Base-by-base conservation (phyloP, 371 early-diverging fungal genomes). In the Circinella minor region DNA sequence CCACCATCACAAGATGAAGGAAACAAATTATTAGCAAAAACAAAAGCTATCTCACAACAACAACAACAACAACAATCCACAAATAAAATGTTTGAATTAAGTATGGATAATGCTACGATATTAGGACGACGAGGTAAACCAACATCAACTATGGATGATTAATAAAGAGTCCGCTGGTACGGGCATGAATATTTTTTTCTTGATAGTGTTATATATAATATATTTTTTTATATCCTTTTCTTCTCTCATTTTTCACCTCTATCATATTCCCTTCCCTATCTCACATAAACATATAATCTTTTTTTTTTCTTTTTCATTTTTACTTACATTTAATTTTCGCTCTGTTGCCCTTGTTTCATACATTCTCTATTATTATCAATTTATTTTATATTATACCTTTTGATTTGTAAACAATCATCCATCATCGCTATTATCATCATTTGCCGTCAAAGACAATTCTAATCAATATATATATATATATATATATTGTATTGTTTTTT, bases 91-190 rank as follows among this genome's bases (percentile, higher is more conserved):
- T 71, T 71, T 66, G 71, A 65, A 15, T 51, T 71, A 34, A 71
- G 63, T 38, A 66, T 71, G 66, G 57, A 66, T 34, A 65, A 71
- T 55, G 61, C 71, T 11, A 71, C 71, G 7, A 18, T 71, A 43
- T n/a, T 71, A 17, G 71, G 71, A 38, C 61, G 71, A 27, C 70
- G 70, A 20, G 61, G 70, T 57, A 63, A 66, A 34, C 62, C 38
- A 43, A 43, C 43, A 9, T 43, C 11, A 9, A 9, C 43, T 43
- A 11, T 9, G 11, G 43, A 43, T 11, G 38, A 17, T 60, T 17
- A 27, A 27, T 27, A 8, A 36, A 17, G 6, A 63, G 64, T 34
- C 64, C 64, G 64, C 64, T 63, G 64, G 64, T 14, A 43, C 64
- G 64, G 49, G 64, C 38, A 7, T 34, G 27, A 27, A 27, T 48